Evolutionary conservation across 2,329 filamentous ascomycete species (phyloP).

Genomic region (Aspergillus intermedius): DNA sequence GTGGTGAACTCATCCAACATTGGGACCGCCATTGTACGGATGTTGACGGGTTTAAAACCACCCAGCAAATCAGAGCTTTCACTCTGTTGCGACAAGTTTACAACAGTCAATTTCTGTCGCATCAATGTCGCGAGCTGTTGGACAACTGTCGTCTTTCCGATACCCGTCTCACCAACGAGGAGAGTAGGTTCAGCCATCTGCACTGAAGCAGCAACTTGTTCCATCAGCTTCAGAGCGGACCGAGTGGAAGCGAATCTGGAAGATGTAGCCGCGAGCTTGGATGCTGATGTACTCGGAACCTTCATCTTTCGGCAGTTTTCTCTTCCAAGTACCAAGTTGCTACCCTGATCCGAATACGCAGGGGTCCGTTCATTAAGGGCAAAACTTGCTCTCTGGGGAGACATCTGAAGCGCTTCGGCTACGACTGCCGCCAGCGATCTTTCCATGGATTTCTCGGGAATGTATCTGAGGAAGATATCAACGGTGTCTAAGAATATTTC

Average conservation of each 20-base stretch:
- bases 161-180: slow-evolving; percentile 97
- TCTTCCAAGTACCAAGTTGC: slow-evolving; percentile 59
- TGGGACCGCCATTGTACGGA: slow-evolving; percentile 78
- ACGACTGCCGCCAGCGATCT: slow-evolving; percentile 54
- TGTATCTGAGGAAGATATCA: slow-evolving; percentile 82
- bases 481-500: slow-evolving; percentile 89
- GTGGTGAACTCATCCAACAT: slow-evolving; percentile 91
- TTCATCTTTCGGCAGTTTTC: slow-evolving; percentile 54
- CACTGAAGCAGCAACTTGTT: slow-evolving; percentile 79
- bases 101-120: slow-evolving; percentile 79
- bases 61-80: slow-evolving; percentile 93
- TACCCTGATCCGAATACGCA: slow-evolving; percentile 56
- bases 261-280: slow-evolving; percentile 30
- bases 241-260: slow-evolving; percentile 76
- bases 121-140: slow-evolving; percentile 83
- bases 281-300: slow-evolving; percentile 40
- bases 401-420: slow-evolving; percentile 80
- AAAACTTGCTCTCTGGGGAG: slow-evolving; percentile 72
- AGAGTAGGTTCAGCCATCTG: slow-evolving; percentile 81
- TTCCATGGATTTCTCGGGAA: slow-evolving; percentile 60
- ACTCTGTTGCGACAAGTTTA: slow-evolving; percentile 96
- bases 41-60: slow-evolving; percentile 92
- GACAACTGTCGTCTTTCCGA: slow-evolving; percentile 93
- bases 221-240: slow-evolving; percentile 75
- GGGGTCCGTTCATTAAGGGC: slow-evolving; percentile 69